Evolutionary conservation across 2,329 filamentous ascomycete species (phyloP).

Genomic region (Neopestalotiopsis rosae): DNA sequence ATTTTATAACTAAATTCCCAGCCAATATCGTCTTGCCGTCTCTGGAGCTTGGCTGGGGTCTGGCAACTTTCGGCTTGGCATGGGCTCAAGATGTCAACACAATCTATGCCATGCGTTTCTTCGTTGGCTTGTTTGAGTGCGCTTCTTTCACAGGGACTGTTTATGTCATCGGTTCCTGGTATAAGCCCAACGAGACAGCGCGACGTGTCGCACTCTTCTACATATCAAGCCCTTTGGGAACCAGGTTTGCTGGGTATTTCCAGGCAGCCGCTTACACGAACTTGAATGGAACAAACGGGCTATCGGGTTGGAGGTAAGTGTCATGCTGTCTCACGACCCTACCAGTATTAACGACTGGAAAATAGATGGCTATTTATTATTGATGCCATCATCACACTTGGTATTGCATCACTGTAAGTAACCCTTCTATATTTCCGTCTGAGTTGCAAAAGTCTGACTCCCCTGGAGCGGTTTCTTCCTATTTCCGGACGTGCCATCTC

Average conservation of each 20-base stretch:
- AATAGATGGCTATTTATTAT: conserved; percentile 60
- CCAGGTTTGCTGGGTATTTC: conserved; percentile 57
- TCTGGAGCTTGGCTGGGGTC: conserved; percentile 38
- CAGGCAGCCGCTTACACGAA: conserved; percentile 61
- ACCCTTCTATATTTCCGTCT: not conserved
- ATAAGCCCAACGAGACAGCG: conserved; percentile 42
- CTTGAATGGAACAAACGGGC: conserved; percentile 52
- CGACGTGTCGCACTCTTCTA: conserved; percentile 56
- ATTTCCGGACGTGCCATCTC: conserved; percentile 44
- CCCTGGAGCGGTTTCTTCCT: conserved; percentile 47
- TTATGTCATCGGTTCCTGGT: conserved; percentile 43
- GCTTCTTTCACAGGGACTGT: conserved; percentile 35
- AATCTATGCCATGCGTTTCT: conserved; percentile 41
- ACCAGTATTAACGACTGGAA: not conserved
- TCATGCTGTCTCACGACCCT: not conserved
- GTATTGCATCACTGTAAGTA: conserved; percentile 50
- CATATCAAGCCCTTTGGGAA: conserved; percentile 53
- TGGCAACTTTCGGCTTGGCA: conserved; percentile 35
- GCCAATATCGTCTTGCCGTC: conserved; percentile 36
- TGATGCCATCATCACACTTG: conserved; percentile 62
- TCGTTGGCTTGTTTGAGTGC: conserved; percentile 39
- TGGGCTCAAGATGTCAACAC: conserved; percentile 38
- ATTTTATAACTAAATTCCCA: conserved; percentile 43
- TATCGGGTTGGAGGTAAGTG: conserved; percentile 51
- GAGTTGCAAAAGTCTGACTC: not conserved